Conservation (phyloP, 208 protist genomes). For the Sergeia podlipaevii region DNA sequence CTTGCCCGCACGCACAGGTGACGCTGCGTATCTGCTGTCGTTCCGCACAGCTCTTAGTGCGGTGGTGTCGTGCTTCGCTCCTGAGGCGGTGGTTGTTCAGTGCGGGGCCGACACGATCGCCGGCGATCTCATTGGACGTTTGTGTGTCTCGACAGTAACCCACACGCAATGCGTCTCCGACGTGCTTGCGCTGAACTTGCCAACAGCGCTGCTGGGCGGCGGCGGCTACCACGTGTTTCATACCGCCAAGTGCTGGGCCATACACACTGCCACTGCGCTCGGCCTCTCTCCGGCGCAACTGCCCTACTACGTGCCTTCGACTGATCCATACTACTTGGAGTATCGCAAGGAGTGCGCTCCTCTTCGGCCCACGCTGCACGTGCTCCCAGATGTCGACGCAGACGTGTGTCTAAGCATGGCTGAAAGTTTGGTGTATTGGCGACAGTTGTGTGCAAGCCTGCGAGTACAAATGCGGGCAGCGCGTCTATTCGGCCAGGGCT, state of each 20-base stretch:
- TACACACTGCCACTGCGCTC: constrained; percentile 93
- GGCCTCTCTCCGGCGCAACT: constrained; percentile 48
- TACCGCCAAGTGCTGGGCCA: constrained; percentile 98
- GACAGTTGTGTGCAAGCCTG: constrained; percentile 61
- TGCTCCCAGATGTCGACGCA: constrained; percentile 62
- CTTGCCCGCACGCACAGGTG: constrained; percentile 93
- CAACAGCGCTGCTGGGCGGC: constrained; percentile 97
- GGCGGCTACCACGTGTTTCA: constrained; percentile 99
- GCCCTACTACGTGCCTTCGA: constrained; percentile 61
- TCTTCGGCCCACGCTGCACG: constrained; percentile 66
- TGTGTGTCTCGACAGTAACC: constrained; percentile 94
- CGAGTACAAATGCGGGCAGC: constrained; percentile 57
- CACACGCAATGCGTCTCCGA: constrained; percentile 95
- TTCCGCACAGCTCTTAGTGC: constrained; percentile 93
- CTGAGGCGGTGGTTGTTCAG: constrained; percentile 98
- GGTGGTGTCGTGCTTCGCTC: constrained; percentile 94
- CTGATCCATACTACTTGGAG: constrained; percentile 73
- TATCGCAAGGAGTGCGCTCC: constrained; percentile 58
- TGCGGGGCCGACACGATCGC: constrained; percentile 98
- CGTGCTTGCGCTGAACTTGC: constrained; percentile 91
- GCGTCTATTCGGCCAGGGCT: constrained; percentile 37
- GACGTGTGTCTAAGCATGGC: constrained; percentile 45
- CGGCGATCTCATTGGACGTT: constrained; percentile 95
- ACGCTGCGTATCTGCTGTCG: constrained; percentile 91
- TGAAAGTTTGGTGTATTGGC: constrained; percentile 53